Conservation (phyloP, 108 stramenopile genomes). For the Conticribra weissflogii region DNA sequence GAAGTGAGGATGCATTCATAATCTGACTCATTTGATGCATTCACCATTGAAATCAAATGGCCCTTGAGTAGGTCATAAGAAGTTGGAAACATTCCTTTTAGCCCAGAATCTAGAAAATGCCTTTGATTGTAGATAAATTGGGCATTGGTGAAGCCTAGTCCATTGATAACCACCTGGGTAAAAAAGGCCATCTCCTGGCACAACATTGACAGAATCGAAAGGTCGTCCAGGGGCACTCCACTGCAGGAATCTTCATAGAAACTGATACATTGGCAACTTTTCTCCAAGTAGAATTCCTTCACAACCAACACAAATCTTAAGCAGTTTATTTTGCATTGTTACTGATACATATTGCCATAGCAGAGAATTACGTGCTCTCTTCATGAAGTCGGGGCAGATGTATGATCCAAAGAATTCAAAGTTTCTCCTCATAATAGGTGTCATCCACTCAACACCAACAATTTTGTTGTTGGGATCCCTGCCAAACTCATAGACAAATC, state of each 20-base stretch:
- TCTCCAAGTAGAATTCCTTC: slow-evolving; percentile 30
- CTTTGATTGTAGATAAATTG: neutral
- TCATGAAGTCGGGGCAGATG: slow-evolving; percentile 25
- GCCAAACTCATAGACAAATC: slow-evolving; percentile 15
- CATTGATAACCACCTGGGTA: neutral
- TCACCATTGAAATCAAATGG: neutral
- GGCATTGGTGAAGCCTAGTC: slow-evolving; percentile 5
- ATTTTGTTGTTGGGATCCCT: slow-evolving; percentile 1
- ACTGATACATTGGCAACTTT: slow-evolving; percentile 6
- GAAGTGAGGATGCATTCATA: too few species aligned
- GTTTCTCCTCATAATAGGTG: slow-evolving; percentile 22
- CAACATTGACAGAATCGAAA: slow-evolving; percentile 2
- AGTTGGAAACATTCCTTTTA: neutral
- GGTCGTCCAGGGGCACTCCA: slow-evolving; percentile 13
- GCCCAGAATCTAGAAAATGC: slow-evolving; percentile 6
- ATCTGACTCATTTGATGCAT: too few species aligned
- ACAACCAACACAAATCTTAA: slow-evolving; percentile 13
- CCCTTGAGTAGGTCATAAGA: neutral
- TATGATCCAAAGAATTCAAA: slow-evolving; percentile 26
- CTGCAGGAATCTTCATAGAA: slow-evolving; percentile 7
- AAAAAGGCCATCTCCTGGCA: neutral
- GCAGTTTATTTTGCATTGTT: slow-evolving; percentile 21
- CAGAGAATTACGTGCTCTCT: slow-evolving; percentile 23
- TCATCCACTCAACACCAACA: slow-evolving; percentile 20
- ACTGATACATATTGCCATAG: slow-evolving; percentile 25